Conservation (phyloP, 805 yeast genomes). For the Yarrowia divulgata region DNA sequence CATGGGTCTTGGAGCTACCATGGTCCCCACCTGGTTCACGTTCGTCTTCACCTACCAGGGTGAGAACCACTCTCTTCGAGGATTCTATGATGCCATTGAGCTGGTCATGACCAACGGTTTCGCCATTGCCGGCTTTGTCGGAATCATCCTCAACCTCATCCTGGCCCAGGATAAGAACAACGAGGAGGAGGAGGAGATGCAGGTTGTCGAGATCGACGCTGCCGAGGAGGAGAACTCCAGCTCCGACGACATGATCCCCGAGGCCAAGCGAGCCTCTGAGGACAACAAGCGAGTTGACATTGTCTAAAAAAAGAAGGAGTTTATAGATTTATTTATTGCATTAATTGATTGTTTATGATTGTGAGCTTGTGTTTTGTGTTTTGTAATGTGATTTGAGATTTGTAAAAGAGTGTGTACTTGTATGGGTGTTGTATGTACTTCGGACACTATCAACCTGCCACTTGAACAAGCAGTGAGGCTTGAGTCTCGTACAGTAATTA, state of each 20-base stretch:
- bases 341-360: conserved; percentile 5
- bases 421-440: too few relatives aligned
- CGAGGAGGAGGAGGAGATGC: conserved; percentile 40
- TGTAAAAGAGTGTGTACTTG: too few relatives aligned
- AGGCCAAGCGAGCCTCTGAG: conserved; percentile 24
- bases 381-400: too few relatives aligned
- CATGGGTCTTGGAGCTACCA: conserved; percentile 71
- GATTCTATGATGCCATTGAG: conserved; percentile 72
- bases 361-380: neutral
- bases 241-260: conserved; percentile 29
- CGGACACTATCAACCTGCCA: too few relatives aligned
- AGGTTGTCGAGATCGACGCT: conserved; percentile 33
- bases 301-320: neutral
- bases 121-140: conserved; percentile 72
- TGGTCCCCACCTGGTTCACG: conserved; percentile 71
- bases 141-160: conserved; percentile 65
- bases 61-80: conserved; percentile 60
- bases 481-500: too few relatives aligned
- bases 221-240: conserved; percentile 19
- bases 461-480: too few relatives aligned
- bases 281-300: conserved; percentile 12
- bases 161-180: conserved; percentile 60
- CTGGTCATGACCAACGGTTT: conserved; percentile 77
- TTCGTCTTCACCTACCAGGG: conserved; percentile 72
- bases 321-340: conserved; percentile 36